These are phyloP conservation scores for Penicillium psychrosexuale DNA, from an alignment of 2,329 filamentous ascomycete genomes.

Conservation along the genomic window DNA sequence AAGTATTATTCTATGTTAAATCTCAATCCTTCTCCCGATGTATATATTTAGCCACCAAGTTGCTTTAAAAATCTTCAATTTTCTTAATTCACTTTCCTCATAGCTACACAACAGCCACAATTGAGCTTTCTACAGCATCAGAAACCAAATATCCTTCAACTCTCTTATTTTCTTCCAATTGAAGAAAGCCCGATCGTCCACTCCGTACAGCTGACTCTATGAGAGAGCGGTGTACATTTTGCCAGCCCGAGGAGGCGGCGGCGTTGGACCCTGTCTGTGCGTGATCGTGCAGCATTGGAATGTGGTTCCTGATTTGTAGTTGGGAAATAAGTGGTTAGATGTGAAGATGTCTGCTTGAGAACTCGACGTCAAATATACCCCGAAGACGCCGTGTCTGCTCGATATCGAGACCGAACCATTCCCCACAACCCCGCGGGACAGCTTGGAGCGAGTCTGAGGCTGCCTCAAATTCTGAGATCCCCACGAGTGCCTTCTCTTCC, in stretches of 20 bases:
- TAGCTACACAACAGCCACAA: background rate
- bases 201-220: background rate
- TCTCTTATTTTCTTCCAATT: background rate
- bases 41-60: background rate
- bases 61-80: background rate
- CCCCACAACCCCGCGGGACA: constrained; percentile 3
- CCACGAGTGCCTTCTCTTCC: constrained; percentile 11
- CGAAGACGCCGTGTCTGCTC: background rate
- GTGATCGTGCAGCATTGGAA: background rate
- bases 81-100: background rate
- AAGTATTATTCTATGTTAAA: background rate
- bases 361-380: background rate
- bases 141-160: background rate
- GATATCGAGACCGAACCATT: background rate
- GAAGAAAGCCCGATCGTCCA: background rate
- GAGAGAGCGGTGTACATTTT: constrained; percentile 7
- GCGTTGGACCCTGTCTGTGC: constrained; percentile 9
- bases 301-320: constrained; percentile 2
- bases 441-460: background rate
- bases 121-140: no score
- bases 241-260: constrained; percentile 3
- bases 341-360: background rate
- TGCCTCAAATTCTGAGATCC: background rate
- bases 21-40: no score
- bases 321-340: background rate